phyloP scores from a whole-genome alignment of 2,329 filamentous ascomycete species.

The Aspergillus costaricaensis region DNA sequence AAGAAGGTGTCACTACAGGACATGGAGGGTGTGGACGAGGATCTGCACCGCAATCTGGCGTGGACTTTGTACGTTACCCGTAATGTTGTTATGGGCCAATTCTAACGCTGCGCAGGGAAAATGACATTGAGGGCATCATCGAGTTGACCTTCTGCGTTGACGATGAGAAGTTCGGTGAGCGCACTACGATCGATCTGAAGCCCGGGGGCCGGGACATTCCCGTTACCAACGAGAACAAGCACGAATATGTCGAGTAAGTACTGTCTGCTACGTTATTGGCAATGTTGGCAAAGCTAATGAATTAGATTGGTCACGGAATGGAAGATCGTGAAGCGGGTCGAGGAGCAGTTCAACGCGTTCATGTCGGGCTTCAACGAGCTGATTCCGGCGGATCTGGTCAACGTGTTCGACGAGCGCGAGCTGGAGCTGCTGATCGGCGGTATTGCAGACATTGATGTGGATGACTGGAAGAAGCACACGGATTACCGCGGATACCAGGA shows the following conservation, averaged over 20 bases:
- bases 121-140: conserved; percentile 91
- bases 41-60: conserved; percentile 93
- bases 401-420: conserved; percentile 97
- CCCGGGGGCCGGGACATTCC: conserved; percentile 87
- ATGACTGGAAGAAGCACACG: conserved; percentile 99
- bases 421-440: conserved; percentile 94
- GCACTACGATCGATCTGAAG: conserved; percentile 91
- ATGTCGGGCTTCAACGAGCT: conserved; percentile 97
- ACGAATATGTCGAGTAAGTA: conserved; percentile 89
- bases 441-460: conserved; percentile 99
- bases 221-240: conserved; percentile 98
- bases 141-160: conserved; percentile 97
- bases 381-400: conserved; percentile 93
- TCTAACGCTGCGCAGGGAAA: conserved; percentile 61
- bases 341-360: conserved; percentile 98
- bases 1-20: conserved; percentile 90
- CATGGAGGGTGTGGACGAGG: conserved; percentile 98
- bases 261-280: neutral
- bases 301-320: conserved; percentile 88
- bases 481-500: conserved; percentile 99
- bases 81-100: neutral
- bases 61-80: conserved; percentile 73
- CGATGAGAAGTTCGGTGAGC: conserved; percentile 94
- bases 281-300: conserved; percentile 1
- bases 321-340: conserved; percentile 98